Percentiles rank a stretch among this genome's conserved stretches.
phyloP scores from a whole-genome alignment of 192 early-diverging fungal genomes.

The Haplosporangium gracile region DNA sequence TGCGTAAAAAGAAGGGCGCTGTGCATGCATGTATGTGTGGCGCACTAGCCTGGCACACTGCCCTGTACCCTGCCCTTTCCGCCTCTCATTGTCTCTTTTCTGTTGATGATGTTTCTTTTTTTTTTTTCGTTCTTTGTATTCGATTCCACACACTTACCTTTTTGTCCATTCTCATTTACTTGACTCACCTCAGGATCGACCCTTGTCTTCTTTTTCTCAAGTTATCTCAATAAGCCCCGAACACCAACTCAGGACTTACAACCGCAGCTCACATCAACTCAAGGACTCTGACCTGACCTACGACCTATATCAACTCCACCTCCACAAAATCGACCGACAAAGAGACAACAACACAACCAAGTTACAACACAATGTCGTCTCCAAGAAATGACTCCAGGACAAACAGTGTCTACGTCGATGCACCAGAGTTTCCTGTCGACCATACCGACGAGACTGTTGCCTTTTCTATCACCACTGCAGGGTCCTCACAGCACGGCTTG shows the following conservation, averaged over 20 bases:
- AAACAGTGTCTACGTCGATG: conserved; percentile 29
- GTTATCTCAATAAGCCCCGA: not conserved
- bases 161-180: not conserved
- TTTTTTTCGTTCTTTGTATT: not conserved
- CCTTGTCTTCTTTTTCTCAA: not conserved
- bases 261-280: not conserved
- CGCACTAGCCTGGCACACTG: not conserved
- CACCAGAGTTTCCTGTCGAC: conserved; percentile 14
- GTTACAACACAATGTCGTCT: conserved; percentile 1
- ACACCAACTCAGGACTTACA: not conserved
- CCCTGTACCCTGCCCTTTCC: not conserved
- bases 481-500: not conserved
- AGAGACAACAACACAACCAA: not conserved
- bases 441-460: not conserved
- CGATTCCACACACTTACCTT: not conserved
- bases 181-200: not conserved
- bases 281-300: not conserved
- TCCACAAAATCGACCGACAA: not conserved
- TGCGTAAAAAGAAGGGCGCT: not conserved
- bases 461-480: not conserved
- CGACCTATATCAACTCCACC: not conserved
- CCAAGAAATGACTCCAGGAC: conserved; percentile 8
- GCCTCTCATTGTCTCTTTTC: not conserved
- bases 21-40: not conserved
- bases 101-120: not conserved